These are phyloP conservation scores for Xerocomus amazonicus DNA, from an alignment of 1,284 basidiomycete species.

Conservation along the genomic window DNA sequence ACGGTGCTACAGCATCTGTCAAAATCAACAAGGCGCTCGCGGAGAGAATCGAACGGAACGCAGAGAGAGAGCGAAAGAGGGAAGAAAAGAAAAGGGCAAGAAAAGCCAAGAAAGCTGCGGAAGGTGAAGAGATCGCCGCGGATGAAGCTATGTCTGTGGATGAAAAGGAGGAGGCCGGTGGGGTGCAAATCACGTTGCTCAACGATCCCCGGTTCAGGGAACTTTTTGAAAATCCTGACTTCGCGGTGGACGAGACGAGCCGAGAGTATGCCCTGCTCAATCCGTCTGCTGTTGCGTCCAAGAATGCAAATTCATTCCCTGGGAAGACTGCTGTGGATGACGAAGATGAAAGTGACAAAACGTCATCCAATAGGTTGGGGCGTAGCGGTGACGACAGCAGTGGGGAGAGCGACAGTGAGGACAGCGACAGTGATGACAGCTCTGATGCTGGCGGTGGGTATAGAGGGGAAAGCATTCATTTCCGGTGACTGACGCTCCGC, in stretches of 20 bases:
- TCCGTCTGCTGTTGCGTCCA: slow-evolving; percentile 70
- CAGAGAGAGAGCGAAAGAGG: slow-evolving; percentile 63
- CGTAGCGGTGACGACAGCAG: slow-evolving; percentile 45
- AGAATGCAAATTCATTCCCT: slow-evolving; percentile 34
- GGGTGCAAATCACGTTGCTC: slow-evolving; percentile 54
- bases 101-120: slow-evolving; percentile 37
- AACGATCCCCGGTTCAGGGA: slow-evolving; percentile 88
- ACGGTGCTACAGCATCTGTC: slow-evolving; percentile 37
- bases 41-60: slow-evolving; percentile 75
- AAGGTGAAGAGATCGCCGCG: slow-evolving; percentile 32
- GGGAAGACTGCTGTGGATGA: slow-evolving; percentile 82
- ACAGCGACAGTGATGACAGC: slow-evolving; percentile 45
- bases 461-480: slow-evolving; percentile 17
- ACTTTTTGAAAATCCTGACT: slow-evolving; percentile 93
- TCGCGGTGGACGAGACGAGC: slow-evolving; percentile 84
- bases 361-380: slow-evolving; percentile 69
- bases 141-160: slow-evolving; percentile 44
- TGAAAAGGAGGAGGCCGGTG: slow-evolving; percentile 33
- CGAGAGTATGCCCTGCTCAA: slow-evolving; percentile 91
- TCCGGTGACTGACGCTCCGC: slow-evolving; percentile 11
- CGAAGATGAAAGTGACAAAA: slow-evolving; percentile 82
- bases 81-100: slow-evolving; percentile 59
- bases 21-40: slow-evolving; percentile 94
- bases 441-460: slow-evolving; percentile 53
- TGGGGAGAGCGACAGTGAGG: slow-evolving; percentile 42